Base-by-base conservation (phyloP, 2,329 filamentous ascomycete species). In the Fusarium sp. region DNA sequence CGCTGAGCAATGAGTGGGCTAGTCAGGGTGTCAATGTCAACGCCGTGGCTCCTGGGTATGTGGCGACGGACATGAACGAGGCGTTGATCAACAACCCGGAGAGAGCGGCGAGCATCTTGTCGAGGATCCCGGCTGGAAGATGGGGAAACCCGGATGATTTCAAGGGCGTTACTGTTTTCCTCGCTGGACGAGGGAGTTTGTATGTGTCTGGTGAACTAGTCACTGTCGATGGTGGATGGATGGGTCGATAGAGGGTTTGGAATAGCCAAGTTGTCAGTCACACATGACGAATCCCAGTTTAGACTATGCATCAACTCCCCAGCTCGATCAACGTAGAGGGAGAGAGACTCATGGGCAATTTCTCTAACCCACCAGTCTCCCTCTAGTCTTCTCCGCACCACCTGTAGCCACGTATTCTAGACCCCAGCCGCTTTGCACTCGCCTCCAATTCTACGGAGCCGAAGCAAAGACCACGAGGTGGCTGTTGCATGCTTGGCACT, bases 191-290 rank as follows among this genome's bases (percentile, higher is more conserved):
- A 71, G 90, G 88, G 9, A 91, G 89, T 72, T 84, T 80, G 10
- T 96, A 96, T 77, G 88, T 96, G 32, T 92, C 84, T 65, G 93
- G 92, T 0, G 91, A 96, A 76, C 80, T 92, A 4, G 72, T 96
- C 62, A 88, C 90, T 17, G 91, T 97, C 38, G 93, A 97, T 76
- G 93, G 93, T 9, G 93, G 93, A 10, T 97, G 91, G 92, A 95
- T 96, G 92, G 92, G 91, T 1, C 81, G 91, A 80, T 96, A 57
- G 31, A 45, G 27, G 27, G 2, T 4, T 2, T 29, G 11, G 9
- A 9, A 29, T 29, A 10, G 11, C 9, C 27, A 29, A 29, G 13
- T 10, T 25, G 23, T 25, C 27, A 29, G 2, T 19, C 19, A 19
- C 3, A 19, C 13, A 29, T 29, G n/a, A n/a, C n/a, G n/a, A 29